Base-by-base conservation (phyloP, 768 basidiomycete species). In the Mycena galericulata region DNA sequence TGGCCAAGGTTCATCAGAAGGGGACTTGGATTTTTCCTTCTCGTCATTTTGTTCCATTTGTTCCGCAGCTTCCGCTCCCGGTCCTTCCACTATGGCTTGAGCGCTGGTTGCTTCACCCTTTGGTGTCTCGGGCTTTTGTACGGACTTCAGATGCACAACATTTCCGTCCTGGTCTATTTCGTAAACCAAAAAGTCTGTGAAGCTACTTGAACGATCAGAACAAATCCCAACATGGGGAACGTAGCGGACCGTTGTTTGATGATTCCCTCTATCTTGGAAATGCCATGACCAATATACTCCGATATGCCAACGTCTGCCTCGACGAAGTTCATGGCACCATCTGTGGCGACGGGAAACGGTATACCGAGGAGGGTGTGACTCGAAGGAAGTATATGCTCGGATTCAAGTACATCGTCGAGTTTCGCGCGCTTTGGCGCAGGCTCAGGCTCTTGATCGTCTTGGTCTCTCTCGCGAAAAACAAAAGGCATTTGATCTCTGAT, bases 231-330 rank as follows among this genome's bases (percentile, higher is more conserved):
- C 50, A 40, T 32, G 41, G 14, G 34, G n/a, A 53, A 75, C 87
- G n/a, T n/a, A n/a, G n/a, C n/a, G 68, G 65, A 96, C 97, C 97
- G 86, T 82, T 99, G 97, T 80, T 99, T 99, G 79, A 99, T 98
- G 75, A 99, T 97, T 6, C 95, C 97, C 57, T 91, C 87, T 70
- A 99, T 90, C 75, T 88, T 88, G 4, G 90, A 86, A 26, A 92
- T 86, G 66, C 88, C 88, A 14, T 84, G 84, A 22, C 88, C 87
- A 70, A 96, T 87, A 77, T 96, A 97, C 76, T 95, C 91, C 6
- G 93, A 92, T 45, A 98, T 97, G 2, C 96, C 96, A 34, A 98
- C 96, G 76, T 97, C 91, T 8, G 85, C 84, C 77, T 98, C 96
- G 69, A 89, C 76, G 60, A 90, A 89, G 68, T 88, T 87, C 69